phyloP scores from a whole-genome alignment of 2,329 filamentous ascomycete genomes.

The Sclerotiophoma versabilis region DNA sequence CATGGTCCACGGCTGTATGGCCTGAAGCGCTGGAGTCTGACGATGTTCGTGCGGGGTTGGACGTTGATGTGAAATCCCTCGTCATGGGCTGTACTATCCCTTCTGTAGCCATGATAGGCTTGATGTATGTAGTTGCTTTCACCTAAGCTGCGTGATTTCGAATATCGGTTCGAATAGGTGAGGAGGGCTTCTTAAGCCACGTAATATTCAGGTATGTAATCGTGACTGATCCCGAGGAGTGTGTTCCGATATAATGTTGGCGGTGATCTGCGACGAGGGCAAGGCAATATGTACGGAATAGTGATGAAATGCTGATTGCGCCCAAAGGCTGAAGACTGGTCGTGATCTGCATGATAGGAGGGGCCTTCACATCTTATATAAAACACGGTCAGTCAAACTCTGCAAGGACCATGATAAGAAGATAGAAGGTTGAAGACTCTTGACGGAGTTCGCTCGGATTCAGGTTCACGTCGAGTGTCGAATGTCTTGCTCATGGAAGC shows the following conservation, averaged over 20 bases:
- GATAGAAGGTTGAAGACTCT: not conserved
- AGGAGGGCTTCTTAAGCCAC: not conserved
- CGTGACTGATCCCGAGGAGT: not conserved
- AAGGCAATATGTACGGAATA: not conserved
- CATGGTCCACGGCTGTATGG: slow-evolving; percentile 21
- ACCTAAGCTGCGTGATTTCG: not conserved
- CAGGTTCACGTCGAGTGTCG: slow-evolving; percentile 5
- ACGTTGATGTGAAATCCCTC: slow-evolving; percentile 22
- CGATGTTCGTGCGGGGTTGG: slow-evolving; percentile 6
- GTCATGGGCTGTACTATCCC: slow-evolving; percentile 14
- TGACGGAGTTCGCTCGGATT: slow-evolving; percentile 24
- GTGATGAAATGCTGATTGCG: slow-evolving; percentile 4
- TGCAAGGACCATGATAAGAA: slow-evolving; percentile 8
- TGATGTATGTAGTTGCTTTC: not conserved
- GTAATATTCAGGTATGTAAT: not conserved
- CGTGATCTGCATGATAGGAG: slow-evolving; percentile 5
- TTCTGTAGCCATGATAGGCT: slow-evolving; percentile 28
- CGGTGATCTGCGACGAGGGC: slow-evolving; percentile 1
- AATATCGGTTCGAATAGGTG: not conserved
- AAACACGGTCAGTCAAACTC: slow-evolving; percentile 4
- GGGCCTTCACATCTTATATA: slow-evolving; percentile 13
- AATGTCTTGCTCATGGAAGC: slow-evolving; percentile 6
- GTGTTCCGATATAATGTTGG: not conserved
- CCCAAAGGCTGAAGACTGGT: slow-evolving; percentile 1
- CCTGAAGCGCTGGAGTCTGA: slow-evolving; percentile 24